Evolutionary conservation across 805 yeast genomes (phyloP).

Genomic region (Cephaloascus fragrans): DNA sequence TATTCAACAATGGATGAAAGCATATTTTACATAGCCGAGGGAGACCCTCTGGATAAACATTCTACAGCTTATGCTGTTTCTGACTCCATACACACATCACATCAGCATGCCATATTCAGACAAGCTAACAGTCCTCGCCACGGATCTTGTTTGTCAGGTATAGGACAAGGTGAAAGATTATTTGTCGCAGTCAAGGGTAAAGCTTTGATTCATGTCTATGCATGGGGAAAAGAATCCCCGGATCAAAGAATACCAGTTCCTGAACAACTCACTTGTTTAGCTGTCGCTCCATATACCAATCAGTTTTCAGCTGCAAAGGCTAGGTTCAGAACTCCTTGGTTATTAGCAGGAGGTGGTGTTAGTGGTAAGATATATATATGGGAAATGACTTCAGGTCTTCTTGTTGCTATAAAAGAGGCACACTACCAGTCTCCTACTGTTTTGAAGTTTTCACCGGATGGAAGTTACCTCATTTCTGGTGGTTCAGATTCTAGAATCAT

Average conservation of each 20-base stretch:
- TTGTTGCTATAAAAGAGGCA: slow-evolving; percentile 64
- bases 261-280: slow-evolving; percentile 56
- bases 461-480: slow-evolving; percentile 60
- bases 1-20: slow-evolving; percentile 43
- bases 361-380: slow-evolving; percentile 78
- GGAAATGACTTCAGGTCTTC: slow-evolving; percentile 73
- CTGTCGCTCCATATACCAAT: slow-evolving; percentile 24
- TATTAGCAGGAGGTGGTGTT: slow-evolving; percentile 63
- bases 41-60: slow-evolving; percentile 31
- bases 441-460: slow-evolving; percentile 51
- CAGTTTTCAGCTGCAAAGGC: slow-evolving; percentile 13
- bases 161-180: slow-evolving; percentile 38
- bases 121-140: slow-evolving; percentile 37
- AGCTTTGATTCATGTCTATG: slow-evolving; percentile 67
- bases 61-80: slow-evolving; percentile 30
- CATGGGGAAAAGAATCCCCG: slow-evolving; percentile 59
- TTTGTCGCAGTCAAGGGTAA: slow-evolving; percentile 60
- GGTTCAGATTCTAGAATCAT: slow-evolving; percentile 74
- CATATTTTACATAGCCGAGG: slow-evolving; percentile 35
- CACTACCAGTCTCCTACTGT: slow-evolving; percentile 73
- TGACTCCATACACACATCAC: slow-evolving; percentile 36
- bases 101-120: slow-evolving; percentile 39
- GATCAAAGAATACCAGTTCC: slow-evolving; percentile 82
- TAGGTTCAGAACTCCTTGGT: slow-evolving; percentile 44
- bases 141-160: slow-evolving; percentile 38